Conservation (phyloP, 129 eudicot species). For the Smallanthus sonchifolius region DNA sequence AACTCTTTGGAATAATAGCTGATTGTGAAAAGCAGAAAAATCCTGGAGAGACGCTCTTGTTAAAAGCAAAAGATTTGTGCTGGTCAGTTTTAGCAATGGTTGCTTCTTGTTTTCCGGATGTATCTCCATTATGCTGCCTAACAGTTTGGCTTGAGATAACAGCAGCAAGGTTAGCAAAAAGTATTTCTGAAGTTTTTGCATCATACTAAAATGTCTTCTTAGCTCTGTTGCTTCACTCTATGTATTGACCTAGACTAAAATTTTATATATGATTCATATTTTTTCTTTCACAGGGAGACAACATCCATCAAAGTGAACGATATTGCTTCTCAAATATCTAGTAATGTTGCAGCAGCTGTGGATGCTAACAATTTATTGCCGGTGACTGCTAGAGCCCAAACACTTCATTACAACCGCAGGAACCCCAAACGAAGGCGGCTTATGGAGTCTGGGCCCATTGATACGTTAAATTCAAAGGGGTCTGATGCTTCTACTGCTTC, state of each 20-base stretch:
- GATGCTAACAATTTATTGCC: slow-evolving; percentile 73
- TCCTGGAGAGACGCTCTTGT: slow-evolving; percentile 86
- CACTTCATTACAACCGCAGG: slow-evolving; percentile 78
- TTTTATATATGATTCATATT: background rate
- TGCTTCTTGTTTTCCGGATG: slow-evolving; percentile 94
- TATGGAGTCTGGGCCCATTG: slow-evolving; percentile 41
- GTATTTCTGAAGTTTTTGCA: background rate
- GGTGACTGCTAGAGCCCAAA: slow-evolving; percentile 43
- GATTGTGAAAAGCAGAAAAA: slow-evolving; percentile 74
- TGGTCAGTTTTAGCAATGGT: slow-evolving; percentile 92
- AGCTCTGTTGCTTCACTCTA: slow-evolving; percentile 7
- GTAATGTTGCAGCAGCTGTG: slow-evolving; percentile 87
- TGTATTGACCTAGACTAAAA: slow-evolving; percentile 9
- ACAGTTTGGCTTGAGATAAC: slow-evolving; percentile 95
- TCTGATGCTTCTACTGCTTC: slow-evolving; percentile 43
- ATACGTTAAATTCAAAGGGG: slow-evolving; percentile 30
- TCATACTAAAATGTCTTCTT: slow-evolving; percentile 22
- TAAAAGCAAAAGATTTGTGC: slow-evolving; percentile 86
- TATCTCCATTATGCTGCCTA: slow-evolving; percentile 79
- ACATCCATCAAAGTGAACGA: slow-evolving; percentile 86
- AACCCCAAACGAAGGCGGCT: slow-evolving; percentile 86
- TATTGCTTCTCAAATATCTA: slow-evolving; percentile 79
- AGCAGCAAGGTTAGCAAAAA: slow-evolving; percentile 72
- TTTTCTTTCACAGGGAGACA: slow-evolving; percentile 61
- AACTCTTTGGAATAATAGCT: slow-evolving; percentile 82